Evolutionary conservation across 2,329 filamentous ascomycete species (phyloP).

Genomic region (Ilyonectria destructans): DNA sequence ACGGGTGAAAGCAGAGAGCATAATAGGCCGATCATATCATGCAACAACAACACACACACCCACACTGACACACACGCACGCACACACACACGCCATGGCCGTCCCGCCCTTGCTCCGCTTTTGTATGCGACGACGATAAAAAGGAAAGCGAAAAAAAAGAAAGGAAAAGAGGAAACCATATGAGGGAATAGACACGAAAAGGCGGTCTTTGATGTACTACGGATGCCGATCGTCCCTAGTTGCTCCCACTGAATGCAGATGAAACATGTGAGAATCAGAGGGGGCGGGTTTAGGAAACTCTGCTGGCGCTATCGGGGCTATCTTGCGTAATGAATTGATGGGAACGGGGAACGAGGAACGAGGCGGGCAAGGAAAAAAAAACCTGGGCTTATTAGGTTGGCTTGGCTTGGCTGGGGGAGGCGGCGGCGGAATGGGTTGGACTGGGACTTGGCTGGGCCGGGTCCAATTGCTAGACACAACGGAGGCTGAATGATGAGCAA

Average conservation of each 20-base stretch:
- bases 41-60: slow-evolving; percentile 30
- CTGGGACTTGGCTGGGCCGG: slow-evolving; percentile 18
- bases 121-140: slow-evolving; percentile 27
- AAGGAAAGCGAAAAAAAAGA: slow-evolving; percentile 13
- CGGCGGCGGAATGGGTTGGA: slow-evolving; percentile 22
- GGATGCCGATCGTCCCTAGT: background rate
- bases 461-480: background rate
- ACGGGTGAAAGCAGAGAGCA: slow-evolving; percentile 16
- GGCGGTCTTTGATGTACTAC: background rate
- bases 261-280: background rate
- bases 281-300: slow-evolving; percentile 13
- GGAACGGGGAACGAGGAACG: slow-evolving; percentile 8
- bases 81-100: slow-evolving; percentile 21
- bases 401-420: slow-evolving; percentile 11
- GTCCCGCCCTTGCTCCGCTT: slow-evolving; percentile 30
- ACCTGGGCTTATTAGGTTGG: slow-evolving; percentile 16
- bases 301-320: slow-evolving; percentile 20
- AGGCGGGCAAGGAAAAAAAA: background rate
- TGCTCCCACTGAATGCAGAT: background rate
- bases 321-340: slow-evolving; percentile 26
- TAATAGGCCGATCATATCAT: slow-evolving; percentile 29
- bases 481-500: background rate
- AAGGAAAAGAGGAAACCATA: background rate
- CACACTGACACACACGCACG: slow-evolving; percentile 28
- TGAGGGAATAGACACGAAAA: slow-evolving; percentile 12